phyloP scores from a whole-genome alignment of 208 protist genomes.

The Naegleria lovaniensis region DNA sequence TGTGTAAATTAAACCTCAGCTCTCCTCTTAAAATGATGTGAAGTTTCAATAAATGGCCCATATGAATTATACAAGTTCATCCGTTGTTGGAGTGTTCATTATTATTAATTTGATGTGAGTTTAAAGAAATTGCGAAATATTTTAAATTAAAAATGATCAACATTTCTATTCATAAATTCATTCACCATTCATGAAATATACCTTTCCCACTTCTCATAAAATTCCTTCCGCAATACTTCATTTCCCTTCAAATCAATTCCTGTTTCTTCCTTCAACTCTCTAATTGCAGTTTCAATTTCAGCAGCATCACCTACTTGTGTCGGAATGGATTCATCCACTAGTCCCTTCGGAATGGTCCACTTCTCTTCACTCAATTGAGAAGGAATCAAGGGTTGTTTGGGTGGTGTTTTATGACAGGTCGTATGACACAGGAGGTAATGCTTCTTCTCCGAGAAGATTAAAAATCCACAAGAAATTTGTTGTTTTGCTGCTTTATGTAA shows the following conservation, averaged over 20 bases:
- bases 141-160: too few relatives aligned
- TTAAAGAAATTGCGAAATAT: too few relatives aligned
- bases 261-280: neutral
- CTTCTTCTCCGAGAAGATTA: too few relatives aligned
- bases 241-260: neutral
- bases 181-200: too few relatives aligned
- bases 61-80: too few relatives aligned
- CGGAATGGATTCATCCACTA: neutral
- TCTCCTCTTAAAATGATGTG: neutral
- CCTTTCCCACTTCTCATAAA: neutral
- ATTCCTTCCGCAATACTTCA: neutral
- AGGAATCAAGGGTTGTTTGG: neutral
- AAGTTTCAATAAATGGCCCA: too few relatives aligned
- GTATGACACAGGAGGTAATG: neutral
- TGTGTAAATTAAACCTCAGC: neutral
- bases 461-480: too few relatives aligned
- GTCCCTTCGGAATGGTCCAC: neutral
- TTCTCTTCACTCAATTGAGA: neutral
- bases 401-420: neutral
- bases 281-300: neutral
- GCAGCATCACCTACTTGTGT: neutral
- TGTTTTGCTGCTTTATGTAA: too few relatives aligned
- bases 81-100: too few relatives aligned
- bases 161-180: too few relatives aligned
- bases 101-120: too few relatives aligned